Evolutionary conservation across 176 grass and related monocot genomes (phyloP).

Genomic region (Oropetium thomaeum): DNA sequence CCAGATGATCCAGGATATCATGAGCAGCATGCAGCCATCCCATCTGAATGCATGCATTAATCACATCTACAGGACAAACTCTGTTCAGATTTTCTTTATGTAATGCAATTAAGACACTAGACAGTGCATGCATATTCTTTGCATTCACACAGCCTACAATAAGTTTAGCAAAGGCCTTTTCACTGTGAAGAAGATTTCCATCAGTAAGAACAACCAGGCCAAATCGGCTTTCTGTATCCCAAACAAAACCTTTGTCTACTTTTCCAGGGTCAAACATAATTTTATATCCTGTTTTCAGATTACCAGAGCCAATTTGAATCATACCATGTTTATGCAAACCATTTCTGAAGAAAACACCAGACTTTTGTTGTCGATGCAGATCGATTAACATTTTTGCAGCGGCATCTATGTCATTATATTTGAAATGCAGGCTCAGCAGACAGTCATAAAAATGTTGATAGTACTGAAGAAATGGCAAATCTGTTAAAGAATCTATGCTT

Average conservation of each 20-base stretch:
- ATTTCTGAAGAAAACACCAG: conserved; percentile 20
- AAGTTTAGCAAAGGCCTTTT: conserved; percentile 80
- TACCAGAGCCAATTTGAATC: conserved; percentile 71
- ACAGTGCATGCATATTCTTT: conserved; percentile 55
- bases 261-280: conserved; percentile 63
- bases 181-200: conserved; percentile 50
- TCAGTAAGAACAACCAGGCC: conserved; percentile 48
- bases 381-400: conserved; percentile 61
- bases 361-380: conserved; percentile 46
- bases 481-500: conserved; percentile 45
- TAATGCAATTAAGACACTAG: conserved; percentile 53
- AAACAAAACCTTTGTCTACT: conserved; percentile 51
- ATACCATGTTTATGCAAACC: conserved; percentile 42
- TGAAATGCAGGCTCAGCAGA: conserved; percentile 78
- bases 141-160: conserved; percentile 58
- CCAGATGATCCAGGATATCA: conserved; percentile 73
- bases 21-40: conserved; percentile 75
- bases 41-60: conserved; percentile 68
- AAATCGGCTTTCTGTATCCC: conserved; percentile 27
- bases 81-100: conserved; percentile 34
- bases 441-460: conserved; percentile 70
- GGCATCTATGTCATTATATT: conserved; percentile 72
- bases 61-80: conserved; percentile 40
- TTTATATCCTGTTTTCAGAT: conserved; percentile 63
- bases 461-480: conserved; percentile 39